phyloP scores from a whole-genome alignment of 805 yeast species.

The Saccharomycopsis lassenensis region DNA sequence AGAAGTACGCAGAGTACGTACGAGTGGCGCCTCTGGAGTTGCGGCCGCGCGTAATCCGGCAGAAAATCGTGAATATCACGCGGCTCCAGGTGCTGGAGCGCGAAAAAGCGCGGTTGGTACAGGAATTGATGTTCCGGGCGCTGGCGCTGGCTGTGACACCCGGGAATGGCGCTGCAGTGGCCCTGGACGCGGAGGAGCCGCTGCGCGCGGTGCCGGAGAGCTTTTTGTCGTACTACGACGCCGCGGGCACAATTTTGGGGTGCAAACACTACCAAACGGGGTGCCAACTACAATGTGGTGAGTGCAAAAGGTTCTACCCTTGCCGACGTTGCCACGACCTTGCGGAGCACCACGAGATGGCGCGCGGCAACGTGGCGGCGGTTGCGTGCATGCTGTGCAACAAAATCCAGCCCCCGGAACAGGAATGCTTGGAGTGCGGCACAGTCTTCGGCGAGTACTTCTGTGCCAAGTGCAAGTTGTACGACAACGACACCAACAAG shows the following conservation, averaged over 20 bases:
- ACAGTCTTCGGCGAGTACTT: constrained; percentile 61
- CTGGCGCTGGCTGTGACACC: constrained; percentile 15
- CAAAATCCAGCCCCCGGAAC: constrained; percentile 63
- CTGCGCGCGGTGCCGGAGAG: constrained; percentile 21
- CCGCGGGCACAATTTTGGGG: constrained; percentile 42
- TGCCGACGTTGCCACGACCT: constrained; percentile 83
- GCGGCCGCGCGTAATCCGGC: no score
- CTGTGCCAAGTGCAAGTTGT: constrained; percentile 68
- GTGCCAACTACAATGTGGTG: constrained; percentile 74
- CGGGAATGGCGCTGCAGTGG: constrained; percentile 20
- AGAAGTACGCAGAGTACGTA: no score
- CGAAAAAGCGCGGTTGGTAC: constrained; percentile 26
- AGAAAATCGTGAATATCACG: no score
- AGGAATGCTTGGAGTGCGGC: constrained; percentile 60
- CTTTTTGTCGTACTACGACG: constrained; percentile 34
- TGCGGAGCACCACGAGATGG: constrained; percentile 45
- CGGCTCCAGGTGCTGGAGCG: no score
- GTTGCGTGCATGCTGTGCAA: constrained; percentile 75
- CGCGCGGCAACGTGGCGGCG: constrained; percentile 48
- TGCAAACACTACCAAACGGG: constrained; percentile 76
- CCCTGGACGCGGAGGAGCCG: constrained; percentile 18
- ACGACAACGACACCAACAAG: constrained; percentile 70
- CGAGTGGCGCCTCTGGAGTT: no score
- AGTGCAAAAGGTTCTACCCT: constrained; percentile 63
- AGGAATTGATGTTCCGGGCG: constrained; percentile 26